Base-by-base conservation (phyloP, 2,329 filamentous ascomycete genomes). In the Seiridium cupressi region DNA sequence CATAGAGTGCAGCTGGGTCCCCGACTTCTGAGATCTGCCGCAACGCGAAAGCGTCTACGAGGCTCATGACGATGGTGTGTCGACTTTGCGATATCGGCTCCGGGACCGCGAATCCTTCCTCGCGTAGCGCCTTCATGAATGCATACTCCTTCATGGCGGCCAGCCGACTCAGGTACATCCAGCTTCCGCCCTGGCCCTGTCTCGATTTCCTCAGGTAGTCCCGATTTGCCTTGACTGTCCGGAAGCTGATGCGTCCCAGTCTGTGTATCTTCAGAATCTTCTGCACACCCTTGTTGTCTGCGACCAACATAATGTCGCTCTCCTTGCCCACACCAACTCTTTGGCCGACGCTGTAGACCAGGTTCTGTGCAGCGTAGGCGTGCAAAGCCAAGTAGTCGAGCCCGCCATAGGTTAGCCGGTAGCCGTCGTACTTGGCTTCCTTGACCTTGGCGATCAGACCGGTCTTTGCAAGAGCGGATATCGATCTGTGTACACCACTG, bases 311-410 rank as follows among this genome's bases (percentile, higher is more conserved):
- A 71, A 99, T 98, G 72, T 99, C 95, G 67, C 92, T 96, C 78
- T 99, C 95, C 75, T 99, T 99, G 58, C 95, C 95, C 3, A 98
- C 93, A 53, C 96, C 95, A 65, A 99, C 92, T 70, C 96, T 91
- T 74, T 90, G 95, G 57, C 95, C 95, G 3, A 98, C 92, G 66
- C 91, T 96, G 83, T 96, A 98, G 46, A 98, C 85, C 59, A 84
- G 85, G 67, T 90, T 89, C 65, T 87, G 83, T 68, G 91, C 90
- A 60, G 93, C 89, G 74, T 98, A 89, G 0, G 92, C 88, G 77
- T 98, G 93, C 58, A 99, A 84, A 13, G 95, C 92, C n/a, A 99
- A 88, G 76, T 99, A 99, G 79, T 99, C 95, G 53, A 98, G 87
- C 2, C 95, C 95, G 69, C 95, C 95, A 73, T 99, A 99, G 5